These are phyloP conservation scores for Pyrrhoderma lamaoense DNA, from an alignment of 1,284 basidiomycete species.

Conservation along the genomic window DNA sequence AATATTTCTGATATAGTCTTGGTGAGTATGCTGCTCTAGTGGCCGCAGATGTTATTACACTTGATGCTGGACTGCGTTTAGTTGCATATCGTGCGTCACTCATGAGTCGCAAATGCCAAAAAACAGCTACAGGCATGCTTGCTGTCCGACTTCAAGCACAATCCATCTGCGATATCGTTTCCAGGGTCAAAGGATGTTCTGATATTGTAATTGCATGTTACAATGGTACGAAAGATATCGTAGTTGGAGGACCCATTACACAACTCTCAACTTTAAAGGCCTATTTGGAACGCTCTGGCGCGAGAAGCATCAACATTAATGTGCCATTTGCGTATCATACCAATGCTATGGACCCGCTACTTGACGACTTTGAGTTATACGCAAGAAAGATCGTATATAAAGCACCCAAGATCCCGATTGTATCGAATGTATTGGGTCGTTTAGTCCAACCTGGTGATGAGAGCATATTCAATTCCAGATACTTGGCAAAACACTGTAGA, in stretches of 20 bases:
- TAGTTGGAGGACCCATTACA: slow-evolving; percentile 45
- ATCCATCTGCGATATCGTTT: slow-evolving; percentile 32
- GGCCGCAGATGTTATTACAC: slow-evolving; percentile 43
- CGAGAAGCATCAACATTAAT: slow-evolving; percentile 36
- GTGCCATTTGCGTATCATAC: slow-evolving; percentile 64
- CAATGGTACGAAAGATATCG: slow-evolving; percentile 50
- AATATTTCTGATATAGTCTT: slow-evolving; percentile 34
- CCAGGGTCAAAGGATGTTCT: slow-evolving; percentile 27
- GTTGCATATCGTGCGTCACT: slow-evolving; percentile 50
- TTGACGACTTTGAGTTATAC: slow-evolving; percentile 38
- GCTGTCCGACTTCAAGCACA: slow-evolving; percentile 38
- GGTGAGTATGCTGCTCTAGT: slow-evolving; percentile 68
- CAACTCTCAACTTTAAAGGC: slow-evolving; percentile 37
- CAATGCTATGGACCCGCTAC: slow-evolving; percentile 47
- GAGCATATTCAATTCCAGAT: slow-evolving; percentile 40
- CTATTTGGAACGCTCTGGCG: slow-evolving; percentile 31
- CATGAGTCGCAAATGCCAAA: slow-evolving; percentile 41
- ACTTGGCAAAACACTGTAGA: slow-evolving; percentile 52
- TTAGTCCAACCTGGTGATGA: slow-evolving; percentile 47
- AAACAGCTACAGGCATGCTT: slow-evolving; percentile 49
- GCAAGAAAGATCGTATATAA: slow-evolving; percentile 32
- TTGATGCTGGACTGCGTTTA: slow-evolving; percentile 50
- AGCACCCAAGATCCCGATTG: slow-evolving; percentile 46
- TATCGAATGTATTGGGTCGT: slow-evolving; percentile 50
- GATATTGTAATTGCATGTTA: slow-evolving; percentile 49